phyloP scores from a whole-genome alignment of 2,329 filamentous ascomycete genomes.

The Truncatella angustata region DNA sequence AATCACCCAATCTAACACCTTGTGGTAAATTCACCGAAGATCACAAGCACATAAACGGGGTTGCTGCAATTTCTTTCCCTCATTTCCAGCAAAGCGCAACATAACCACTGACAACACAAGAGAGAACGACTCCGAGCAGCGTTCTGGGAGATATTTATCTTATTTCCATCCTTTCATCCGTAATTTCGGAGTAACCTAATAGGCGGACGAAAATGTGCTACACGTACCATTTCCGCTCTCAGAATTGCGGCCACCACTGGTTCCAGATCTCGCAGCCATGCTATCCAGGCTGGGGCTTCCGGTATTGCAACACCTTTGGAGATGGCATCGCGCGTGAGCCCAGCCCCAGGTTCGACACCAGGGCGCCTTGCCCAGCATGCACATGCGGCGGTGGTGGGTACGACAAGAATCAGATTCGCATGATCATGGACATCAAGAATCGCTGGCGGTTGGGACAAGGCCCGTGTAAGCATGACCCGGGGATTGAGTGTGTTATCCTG shows the following conservation, averaged over 20 bases:
- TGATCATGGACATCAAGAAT: conserved; percentile 42
- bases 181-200: too few species aligned
- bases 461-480: conserved; percentile 34
- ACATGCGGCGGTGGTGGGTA: conserved; percentile 37
- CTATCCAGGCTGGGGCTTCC: conserved; percentile 48
- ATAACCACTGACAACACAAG: too few species aligned
- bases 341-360: conserved; percentile 30
- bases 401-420: conserved; percentile 45
- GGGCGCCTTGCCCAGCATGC: conserved; percentile 30
- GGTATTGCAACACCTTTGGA: conserved; percentile 42
- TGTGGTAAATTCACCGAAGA: too few species aligned
- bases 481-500: conserved; percentile 40
- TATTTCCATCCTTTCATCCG: too few species aligned
- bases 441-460: conserved; percentile 49
- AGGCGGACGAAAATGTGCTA: conserved; percentile 46
- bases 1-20: too few species aligned
- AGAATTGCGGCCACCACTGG: conserved; percentile 52
- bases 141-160: too few species aligned
- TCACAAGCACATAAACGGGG: too few species aligned
- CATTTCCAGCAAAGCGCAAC: too few species aligned
- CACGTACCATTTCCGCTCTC: conserved; percentile 47
- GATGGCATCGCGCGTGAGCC: conserved; percentile 35
- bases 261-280: conserved; percentile 46
- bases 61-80: too few species aligned
- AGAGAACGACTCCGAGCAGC: too few species aligned